Percentiles rank a stretch among this genome's conserved stretches.
Evolutionary conservation across 257 asterid genomes (phyloP).

Genomic region (Cinchona pubescens): DNA sequence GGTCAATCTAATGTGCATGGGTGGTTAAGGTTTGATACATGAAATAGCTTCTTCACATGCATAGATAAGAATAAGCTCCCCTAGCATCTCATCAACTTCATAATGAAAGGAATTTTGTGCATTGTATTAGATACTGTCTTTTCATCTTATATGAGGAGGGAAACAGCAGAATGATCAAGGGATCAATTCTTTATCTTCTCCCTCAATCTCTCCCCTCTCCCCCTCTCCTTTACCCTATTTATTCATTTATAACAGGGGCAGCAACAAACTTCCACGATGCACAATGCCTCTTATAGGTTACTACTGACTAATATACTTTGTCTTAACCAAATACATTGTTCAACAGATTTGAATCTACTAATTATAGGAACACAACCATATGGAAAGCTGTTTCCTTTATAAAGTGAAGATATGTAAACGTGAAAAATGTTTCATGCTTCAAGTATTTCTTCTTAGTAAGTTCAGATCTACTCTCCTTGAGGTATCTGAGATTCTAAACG

Average conservation of each 20-base stretch:
- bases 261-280: background rate
- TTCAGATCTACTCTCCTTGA: background rate
- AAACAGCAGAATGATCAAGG: background rate
- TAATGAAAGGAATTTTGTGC: background rate
- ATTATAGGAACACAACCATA: no score
- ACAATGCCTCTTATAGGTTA: background rate
- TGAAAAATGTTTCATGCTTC: background rate
- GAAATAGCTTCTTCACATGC: background rate
- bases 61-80: background rate
- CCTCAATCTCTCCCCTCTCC: no score
- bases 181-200: no score
- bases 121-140: background rate
- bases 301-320: background rate
- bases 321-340: background rate
- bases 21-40: background rate
- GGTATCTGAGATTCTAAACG: background rate
- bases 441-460: background rate
- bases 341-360: no score
- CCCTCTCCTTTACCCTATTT: background rate
- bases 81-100: background rate
- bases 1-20: no score
- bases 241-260: background rate
- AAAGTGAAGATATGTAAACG: background rate
- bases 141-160: background rate
- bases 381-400: background rate